These are phyloP conservation scores for Elongisporangium undulatum DNA, from an alignment of 352 stramenopile species.

Conservation along the genomic window DNA sequence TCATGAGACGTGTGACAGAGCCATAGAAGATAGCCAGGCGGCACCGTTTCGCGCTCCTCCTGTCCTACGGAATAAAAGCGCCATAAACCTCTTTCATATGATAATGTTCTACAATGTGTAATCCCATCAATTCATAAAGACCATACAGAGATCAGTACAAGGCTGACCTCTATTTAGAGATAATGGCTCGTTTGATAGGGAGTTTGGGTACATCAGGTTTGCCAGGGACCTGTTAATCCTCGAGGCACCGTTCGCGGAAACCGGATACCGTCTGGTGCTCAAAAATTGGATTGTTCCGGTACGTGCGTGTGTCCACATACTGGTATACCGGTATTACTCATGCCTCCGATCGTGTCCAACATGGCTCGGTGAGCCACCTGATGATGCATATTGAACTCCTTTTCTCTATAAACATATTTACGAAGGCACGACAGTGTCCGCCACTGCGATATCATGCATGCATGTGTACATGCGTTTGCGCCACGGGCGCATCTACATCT, in stretches of 20 bases:
- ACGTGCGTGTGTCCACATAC: not conserved
- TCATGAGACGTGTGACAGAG: not conserved
- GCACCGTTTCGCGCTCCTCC: not conserved
- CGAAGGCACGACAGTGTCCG: not conserved
- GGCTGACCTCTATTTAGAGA: not conserved
- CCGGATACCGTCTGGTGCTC: not conserved
- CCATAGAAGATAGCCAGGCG: not conserved
- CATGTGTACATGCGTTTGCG: not conserved
- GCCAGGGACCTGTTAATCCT: not conserved
- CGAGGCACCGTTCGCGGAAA: not conserved
- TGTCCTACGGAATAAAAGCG: not conserved
- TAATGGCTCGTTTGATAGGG: not conserved
- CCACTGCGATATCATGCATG: not conserved
- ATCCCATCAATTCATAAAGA: not conserved
- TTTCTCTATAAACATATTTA: not conserved
- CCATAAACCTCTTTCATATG: not conserved
- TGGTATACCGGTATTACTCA: not conserved
- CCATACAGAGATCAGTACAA: not conserved
- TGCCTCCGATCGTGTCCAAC: not conserved
- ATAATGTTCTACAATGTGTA: not conserved
- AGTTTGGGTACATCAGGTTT: not conserved
- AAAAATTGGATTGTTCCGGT: not conserved
- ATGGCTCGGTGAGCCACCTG: not conserved
- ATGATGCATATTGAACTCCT: not conserved
- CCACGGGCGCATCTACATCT: conserved; percentile 43